Conservation (phyloP, 768 basidiomycete species). For the Cystofilobasidium bisporidii region DNA sequence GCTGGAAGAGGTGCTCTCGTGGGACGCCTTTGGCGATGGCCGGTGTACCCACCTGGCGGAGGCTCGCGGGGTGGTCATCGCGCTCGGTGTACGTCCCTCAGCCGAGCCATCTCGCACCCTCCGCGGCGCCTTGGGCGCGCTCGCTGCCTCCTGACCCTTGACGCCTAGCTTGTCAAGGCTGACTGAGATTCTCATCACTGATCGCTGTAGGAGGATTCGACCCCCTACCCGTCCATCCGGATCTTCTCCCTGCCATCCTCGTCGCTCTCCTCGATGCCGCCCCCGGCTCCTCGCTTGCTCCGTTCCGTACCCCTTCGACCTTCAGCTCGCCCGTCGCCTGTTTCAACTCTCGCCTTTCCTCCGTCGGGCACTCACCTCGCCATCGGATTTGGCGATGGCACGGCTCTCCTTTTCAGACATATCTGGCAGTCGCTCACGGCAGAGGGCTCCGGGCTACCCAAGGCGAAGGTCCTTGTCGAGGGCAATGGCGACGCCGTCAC, state of each 20-base stretch:
- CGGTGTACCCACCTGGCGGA: constrained; percentile 81
- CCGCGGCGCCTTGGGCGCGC: too few relatives aligned
- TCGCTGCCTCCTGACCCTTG: too few relatives aligned
- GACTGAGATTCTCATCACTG: too few relatives aligned
- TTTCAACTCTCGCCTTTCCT: constrained; percentile 71
- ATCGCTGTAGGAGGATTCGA: constrained; percentile 57
- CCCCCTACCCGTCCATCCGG: constrained; percentile 52
- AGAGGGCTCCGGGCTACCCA: constrained; percentile 58
- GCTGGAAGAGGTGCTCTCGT: constrained; percentile 61
- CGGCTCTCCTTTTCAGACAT: constrained; percentile 81
- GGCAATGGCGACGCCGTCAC: constrained; percentile 77
- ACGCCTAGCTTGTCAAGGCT: too few relatives aligned
- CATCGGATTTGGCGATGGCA: constrained; percentile 88
- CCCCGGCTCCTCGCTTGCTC: constrained; percentile 13
- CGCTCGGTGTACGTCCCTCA: constrained; percentile 61
- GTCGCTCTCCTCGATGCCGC: not conserved
- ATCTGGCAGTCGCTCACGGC: constrained; percentile 67
- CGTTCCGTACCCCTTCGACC: not conserved
- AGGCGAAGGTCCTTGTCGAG: constrained; percentile 74
- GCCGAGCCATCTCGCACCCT: not conserved
- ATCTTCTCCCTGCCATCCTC: constrained; percentile 54
- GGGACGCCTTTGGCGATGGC: constrained; percentile 70
- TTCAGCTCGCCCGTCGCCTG: constrained; percentile 41
- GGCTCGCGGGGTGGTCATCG: constrained; percentile 68
- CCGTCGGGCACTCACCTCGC: constrained; percentile 70